phyloP scores from a whole-genome alignment of 2,329 filamentous ascomycete genomes.

The Apiospora marii region DNA sequence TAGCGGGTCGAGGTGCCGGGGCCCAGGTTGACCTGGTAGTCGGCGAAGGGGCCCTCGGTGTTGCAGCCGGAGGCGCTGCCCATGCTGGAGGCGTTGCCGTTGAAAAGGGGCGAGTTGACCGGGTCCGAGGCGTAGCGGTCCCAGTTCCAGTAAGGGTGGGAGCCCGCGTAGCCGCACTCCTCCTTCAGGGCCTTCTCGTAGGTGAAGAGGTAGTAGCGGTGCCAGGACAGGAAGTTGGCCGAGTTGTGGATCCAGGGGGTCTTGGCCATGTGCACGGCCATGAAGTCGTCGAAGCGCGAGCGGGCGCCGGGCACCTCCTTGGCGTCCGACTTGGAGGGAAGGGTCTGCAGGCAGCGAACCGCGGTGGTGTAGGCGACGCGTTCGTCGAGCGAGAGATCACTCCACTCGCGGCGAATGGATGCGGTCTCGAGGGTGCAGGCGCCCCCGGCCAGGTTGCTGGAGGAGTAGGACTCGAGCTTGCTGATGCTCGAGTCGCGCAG shows the following conservation, averaged over 20 bases:
- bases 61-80: conserved; percentile 56
- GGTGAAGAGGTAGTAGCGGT: conserved; percentile 34
- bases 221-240: conserved; percentile 37
- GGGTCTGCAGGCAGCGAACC: conserved; percentile 34
- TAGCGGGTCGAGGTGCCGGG: conserved; percentile 38
- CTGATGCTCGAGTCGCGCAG: conserved; percentile 24
- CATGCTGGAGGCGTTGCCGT: conserved; percentile 54
- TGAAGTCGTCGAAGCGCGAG: conserved; percentile 39
- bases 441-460: conserved; percentile 21
- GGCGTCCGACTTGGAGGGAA: conserved; percentile 31
- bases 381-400: conserved; percentile 29
- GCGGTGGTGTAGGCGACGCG: conserved; percentile 34
- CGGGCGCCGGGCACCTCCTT: conserved; percentile 33
- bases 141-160: conserved; percentile 52
- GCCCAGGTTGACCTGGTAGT: conserved; percentile 40
- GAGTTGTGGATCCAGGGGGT: conserved; percentile 34
- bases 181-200: conserved; percentile 36
- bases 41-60: conserved; percentile 49
- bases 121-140: conserved; percentile 48
- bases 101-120: conserved; percentile 54
- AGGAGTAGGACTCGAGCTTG: conserved; percentile 25
- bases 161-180: conserved; percentile 36
- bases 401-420: conserved; percentile 27
- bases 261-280: conserved; percentile 37
- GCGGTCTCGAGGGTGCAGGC: conserved; percentile 27